A percentile compares a stretch with the other conserved stretches of the same genome.
Evolutionary conservation across 805 yeast genomes (phyloP).

Genomic region (Blastobotrys attinorum): DNA sequence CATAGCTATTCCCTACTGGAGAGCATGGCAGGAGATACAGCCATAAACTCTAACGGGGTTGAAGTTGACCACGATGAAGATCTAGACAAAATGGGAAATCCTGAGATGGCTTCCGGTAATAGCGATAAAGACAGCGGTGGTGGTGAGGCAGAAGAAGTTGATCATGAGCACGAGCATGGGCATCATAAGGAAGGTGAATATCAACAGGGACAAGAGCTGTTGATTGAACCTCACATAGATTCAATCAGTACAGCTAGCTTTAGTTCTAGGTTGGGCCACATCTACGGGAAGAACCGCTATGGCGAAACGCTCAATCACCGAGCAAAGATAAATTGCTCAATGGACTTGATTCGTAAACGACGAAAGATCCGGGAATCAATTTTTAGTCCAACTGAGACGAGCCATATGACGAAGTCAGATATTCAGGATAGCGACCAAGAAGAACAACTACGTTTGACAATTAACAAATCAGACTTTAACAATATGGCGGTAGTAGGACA

Average conservation of each 20-base stretch:
- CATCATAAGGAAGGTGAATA: too few species aligned
- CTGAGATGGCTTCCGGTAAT: not conserved
- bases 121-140: not conserved
- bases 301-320: not conserved
- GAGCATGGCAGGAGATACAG: too few species aligned
- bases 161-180: not conserved
- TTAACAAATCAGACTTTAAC: slow-evolving; percentile 64
- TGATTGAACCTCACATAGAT: too few species aligned
- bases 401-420: slow-evolving; percentile 1
- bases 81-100: too few species aligned
- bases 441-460: slow-evolving; percentile 46
- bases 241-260: too few species aligned
- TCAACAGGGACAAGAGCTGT: too few species aligned
- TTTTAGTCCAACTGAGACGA: not conserved
- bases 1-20: too few species aligned
- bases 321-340: not conserved
- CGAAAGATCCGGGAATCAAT: too few species aligned
- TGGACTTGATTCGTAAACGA: not conserved
- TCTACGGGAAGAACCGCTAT: not conserved
- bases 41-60: too few species aligned
- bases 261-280: too few species aligned
- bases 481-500: slow-evolving; percentile 84
- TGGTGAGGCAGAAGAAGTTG: not conserved
- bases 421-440: slow-evolving; percentile 40
- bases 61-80: too few species aligned